phyloP scores from a whole-genome alignment of 768 basidiomycete species.

The Rhizopogon rudus region DNA sequence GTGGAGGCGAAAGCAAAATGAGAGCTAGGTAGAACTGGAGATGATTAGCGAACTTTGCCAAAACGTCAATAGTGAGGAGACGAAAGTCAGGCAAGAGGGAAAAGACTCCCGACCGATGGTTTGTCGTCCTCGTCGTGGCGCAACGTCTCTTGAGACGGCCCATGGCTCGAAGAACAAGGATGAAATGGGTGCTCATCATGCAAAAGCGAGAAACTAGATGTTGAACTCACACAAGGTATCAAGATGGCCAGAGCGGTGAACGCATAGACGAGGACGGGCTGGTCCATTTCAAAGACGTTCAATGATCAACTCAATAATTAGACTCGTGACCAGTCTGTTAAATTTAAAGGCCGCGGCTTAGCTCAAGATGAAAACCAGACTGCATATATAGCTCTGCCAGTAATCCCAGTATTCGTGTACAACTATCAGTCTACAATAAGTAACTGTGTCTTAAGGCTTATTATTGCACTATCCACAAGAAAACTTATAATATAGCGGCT shows the following conservation, averaged over 20 bases:
- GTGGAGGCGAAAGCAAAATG: slow-evolving; percentile 68
- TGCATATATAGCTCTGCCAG: no score
- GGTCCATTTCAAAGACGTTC: slow-evolving; percentile 17
- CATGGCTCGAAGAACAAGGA: slow-evolving; percentile 91
- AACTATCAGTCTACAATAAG: no score
- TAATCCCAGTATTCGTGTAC: no score
- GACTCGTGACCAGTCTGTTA: background rate
- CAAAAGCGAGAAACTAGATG: background rate
- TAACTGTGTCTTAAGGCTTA: no score
- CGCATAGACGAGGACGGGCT: slow-evolving; percentile 15
- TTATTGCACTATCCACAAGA: no score
- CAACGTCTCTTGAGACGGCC: slow-evolving; percentile 41
- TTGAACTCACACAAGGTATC: slow-evolving; percentile 21
- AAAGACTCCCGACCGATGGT: slow-evolving; percentile 39
- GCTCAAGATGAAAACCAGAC: background rate
- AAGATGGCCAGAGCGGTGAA: slow-evolving; percentile 17
- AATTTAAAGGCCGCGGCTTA: background rate
- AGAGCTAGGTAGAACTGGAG: slow-evolving; percentile 65
- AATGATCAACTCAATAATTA: background rate
- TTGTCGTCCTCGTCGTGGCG: slow-evolving; percentile 67
- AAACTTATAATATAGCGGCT: no score
- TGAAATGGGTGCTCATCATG: slow-evolving; percentile 67
- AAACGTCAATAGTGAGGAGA: slow-evolving; percentile 1
- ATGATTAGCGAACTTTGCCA: slow-evolving; percentile 9
- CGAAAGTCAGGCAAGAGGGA: slow-evolving; percentile 34